A percentile compares a stretch with the other conserved stretches of the same genome.
Conservation (phyloP, 805 yeast species). For the Spathaspora hagerdaliae region DNA sequence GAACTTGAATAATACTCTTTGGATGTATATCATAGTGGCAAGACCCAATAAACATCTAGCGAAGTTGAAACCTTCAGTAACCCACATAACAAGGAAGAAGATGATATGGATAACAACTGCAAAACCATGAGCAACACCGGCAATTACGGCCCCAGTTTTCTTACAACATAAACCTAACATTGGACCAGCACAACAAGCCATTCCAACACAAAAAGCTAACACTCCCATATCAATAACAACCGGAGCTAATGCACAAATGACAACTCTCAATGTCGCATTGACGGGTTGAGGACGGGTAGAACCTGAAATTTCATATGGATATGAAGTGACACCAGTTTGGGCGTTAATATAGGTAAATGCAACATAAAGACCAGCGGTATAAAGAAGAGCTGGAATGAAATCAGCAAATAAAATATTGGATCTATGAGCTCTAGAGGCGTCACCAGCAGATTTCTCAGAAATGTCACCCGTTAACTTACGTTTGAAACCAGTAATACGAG, state of each 20-base stretch:
- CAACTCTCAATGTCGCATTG: slow-evolving; percentile 67
- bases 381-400: slow-evolving; percentile 65
- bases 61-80: slow-evolving; percentile 87
- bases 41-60: slow-evolving; percentile 84
- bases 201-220: slow-evolving; percentile 65
- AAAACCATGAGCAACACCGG: slow-evolving; percentile 93
- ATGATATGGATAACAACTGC: slow-evolving; percentile 84
- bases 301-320: slow-evolving; percentile 27
- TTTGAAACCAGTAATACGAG: slow-evolving; percentile 90
- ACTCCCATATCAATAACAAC: slow-evolving; percentile 87
- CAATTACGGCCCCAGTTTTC: slow-evolving; percentile 93
- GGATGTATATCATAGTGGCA: slow-evolving; percentile 77
- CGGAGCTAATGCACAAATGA: slow-evolving; percentile 85
- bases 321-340: slow-evolving; percentile 69
- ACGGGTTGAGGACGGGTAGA: slow-evolving; percentile 44
- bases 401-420: slow-evolving; percentile 78
- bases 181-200: slow-evolving; percentile 98
- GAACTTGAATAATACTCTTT: slow-evolving; percentile 81
- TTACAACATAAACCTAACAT: slow-evolving; percentile 91
- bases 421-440: slow-evolving; percentile 72
- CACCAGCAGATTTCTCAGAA: slow-evolving; percentile 68
- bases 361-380: slow-evolving; percentile 66
- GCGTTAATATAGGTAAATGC: slow-evolving; percentile 82
- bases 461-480: slow-evolving; percentile 61
- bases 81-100: slow-evolving; percentile 96